These are phyloP conservation scores for Barnettozyma pratensis DNA, from an alignment of 805 yeast genomes.

Conservation along the genomic window DNA sequence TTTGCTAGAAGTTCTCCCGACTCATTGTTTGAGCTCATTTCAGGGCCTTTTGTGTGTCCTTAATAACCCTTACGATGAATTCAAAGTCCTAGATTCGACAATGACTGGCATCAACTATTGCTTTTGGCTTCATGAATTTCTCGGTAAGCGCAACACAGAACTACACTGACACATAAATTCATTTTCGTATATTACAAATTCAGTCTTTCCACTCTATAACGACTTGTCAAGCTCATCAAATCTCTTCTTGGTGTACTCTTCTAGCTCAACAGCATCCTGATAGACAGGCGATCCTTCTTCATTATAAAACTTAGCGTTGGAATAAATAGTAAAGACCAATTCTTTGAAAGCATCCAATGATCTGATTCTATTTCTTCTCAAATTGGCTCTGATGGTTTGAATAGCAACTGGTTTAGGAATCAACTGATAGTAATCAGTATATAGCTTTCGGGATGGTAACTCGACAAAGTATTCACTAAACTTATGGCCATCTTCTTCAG, in stretches of 20 bases:
- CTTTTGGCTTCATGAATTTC: no score
- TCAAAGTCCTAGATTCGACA: no score
- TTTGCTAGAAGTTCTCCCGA: not conserved
- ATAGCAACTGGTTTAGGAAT: slow-evolving; percentile 62
- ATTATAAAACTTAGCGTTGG: slow-evolving; percentile 82
- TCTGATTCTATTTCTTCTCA: slow-evolving; percentile 44
- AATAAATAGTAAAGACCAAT: slow-evolving; percentile 68
- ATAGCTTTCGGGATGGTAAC: slow-evolving; percentile 66
- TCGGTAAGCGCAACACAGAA: no score
- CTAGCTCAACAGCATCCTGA: slow-evolving; percentile 70
- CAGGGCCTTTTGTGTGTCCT: no score
- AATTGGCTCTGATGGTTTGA: slow-evolving; percentile 52
- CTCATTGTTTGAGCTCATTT: not conserved
- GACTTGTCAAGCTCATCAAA: slow-evolving; percentile 15
- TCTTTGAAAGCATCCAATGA: slow-evolving; percentile 45
- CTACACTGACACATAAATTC: no score
- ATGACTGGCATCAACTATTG: no score
- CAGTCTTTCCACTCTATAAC: not conserved
- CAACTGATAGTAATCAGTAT: slow-evolving; percentile 74
- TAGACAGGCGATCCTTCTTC: slow-evolving; percentile 88
- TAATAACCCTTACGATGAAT: no score
- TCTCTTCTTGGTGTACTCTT: slow-evolving; percentile 65
- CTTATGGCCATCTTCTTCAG: slow-evolving; percentile 41
- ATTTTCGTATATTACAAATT: no score
- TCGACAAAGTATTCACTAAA: slow-evolving; percentile 55